Evolutionary conservation across 345 rosid species (phyloP).

Genomic region (Hibiscus mutabilis): DNA sequence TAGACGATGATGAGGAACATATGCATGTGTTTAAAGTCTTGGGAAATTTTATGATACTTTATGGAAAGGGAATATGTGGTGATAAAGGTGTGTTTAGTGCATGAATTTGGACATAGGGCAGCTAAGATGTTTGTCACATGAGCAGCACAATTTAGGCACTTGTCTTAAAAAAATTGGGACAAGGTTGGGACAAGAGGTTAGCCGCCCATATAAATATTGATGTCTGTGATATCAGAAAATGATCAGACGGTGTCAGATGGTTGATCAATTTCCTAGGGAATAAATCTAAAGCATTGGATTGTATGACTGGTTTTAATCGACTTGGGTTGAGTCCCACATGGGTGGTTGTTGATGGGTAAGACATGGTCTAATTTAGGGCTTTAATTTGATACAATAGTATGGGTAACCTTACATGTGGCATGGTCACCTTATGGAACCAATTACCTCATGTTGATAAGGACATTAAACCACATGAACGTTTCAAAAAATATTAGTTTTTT

Average conservation of each 20-base stretch:
- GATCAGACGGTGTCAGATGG: constrained; percentile 18
- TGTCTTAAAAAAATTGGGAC: constrained; percentile 36
- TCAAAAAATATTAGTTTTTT: neutral
- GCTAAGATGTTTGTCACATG: constrained; percentile 21
- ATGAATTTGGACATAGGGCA: constrained; percentile 19
- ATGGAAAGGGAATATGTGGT: constrained; percentile 12
- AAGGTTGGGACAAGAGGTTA: constrained; percentile 32
- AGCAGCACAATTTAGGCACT: constrained; percentile 23
- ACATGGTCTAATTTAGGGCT: constrained; percentile 1
- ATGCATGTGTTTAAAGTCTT: neutral
- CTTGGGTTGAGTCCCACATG: constrained; percentile 33
- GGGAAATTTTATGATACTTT: constrained; percentile 13
- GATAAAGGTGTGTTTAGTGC: neutral
- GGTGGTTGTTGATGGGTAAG: constrained; percentile 26
- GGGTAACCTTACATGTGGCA: constrained; percentile 1
- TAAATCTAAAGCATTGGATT: constrained; percentile 22
- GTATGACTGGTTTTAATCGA: constrained; percentile 12
- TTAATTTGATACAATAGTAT: neutral
- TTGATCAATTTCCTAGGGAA: neutral
- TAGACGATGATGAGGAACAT: neutral
- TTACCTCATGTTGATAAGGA: constrained; percentile 4
- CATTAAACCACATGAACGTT: neutral
- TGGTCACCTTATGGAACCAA: constrained; percentile 3
- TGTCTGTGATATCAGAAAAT: constrained; percentile 14
- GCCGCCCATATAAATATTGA: constrained; percentile 24